Evolutionary conservation across 257 asterid species (phyloP).

Genomic region (Solanum habrochaites): DNA sequence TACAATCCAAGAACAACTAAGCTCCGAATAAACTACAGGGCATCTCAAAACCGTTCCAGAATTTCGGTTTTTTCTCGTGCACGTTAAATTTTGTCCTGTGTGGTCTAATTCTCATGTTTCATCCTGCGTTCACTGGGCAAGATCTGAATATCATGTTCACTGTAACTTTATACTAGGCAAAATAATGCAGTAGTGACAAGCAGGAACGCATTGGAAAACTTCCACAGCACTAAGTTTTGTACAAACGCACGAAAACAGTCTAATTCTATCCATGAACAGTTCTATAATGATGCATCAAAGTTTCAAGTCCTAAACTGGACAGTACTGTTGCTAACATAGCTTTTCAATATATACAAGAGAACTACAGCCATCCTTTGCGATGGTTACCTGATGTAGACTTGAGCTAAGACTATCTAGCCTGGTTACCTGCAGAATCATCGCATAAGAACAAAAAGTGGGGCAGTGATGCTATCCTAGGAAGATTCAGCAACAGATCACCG

Average conservation of each 20-base stretch:
- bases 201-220: not conserved
- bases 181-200: not conserved
- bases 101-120: not conserved
- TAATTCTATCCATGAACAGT: not conserved
- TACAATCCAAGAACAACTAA: not conserved
- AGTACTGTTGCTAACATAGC: not conserved
- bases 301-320: not conserved
- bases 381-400: not conserved
- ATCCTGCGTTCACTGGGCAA: not conserved
- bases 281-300: not conserved
- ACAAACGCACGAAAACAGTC: not conserved
- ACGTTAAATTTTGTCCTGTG: not conserved
- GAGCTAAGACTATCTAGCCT: conserved; percentile 30
- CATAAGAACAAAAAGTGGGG: conserved; percentile 81
- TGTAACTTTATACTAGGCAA: not conserved
- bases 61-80: not conserved
- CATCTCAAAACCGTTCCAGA: not conserved
- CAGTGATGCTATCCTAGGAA: conserved; percentile 87
- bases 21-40: not conserved
- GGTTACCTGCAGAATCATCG: conserved; percentile 45
- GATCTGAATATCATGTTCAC: not conserved
- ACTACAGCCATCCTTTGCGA: not conserved
- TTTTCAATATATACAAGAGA: conserved; percentile 3
- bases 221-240: not conserved
- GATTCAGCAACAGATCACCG: conserved; percentile 67